phyloP scores from a whole-genome alignment of 2,329 filamentous ascomycete species.

The Cytospora piceicola region DNA sequence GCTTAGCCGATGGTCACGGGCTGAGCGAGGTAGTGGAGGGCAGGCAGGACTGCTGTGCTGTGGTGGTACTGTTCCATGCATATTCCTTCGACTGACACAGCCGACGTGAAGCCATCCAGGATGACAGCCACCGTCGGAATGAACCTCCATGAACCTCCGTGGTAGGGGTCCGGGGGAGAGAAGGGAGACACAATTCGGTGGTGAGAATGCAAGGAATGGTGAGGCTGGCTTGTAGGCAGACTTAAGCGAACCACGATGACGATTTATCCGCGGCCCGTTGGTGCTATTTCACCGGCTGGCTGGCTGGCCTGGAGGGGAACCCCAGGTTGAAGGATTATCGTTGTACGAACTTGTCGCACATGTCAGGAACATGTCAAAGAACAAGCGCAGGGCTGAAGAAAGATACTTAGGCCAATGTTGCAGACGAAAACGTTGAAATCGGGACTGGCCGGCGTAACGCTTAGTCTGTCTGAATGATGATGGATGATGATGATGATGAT shows the following conservation, averaged over 20 bases:
- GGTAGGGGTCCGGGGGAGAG: background rate
- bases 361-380: slow-evolving; percentile 6
- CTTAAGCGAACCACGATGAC: background rate
- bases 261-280: slow-evolving; percentile 13
- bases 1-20: background rate
- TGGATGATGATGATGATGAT: no score
- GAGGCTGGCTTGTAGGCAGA: slow-evolving; percentile 19
- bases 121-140: background rate
- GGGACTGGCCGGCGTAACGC: background rate
- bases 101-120: slow-evolving; percentile 8
- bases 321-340: background rate
- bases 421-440: slow-evolving; percentile 21
- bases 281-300: no score
- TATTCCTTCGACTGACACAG: slow-evolving; percentile 27
- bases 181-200: background rate
- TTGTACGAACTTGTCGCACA: slow-evolving; percentile 5
- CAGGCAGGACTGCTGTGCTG: slow-evolving; percentile 12
- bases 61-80: slow-evolving; percentile 13
- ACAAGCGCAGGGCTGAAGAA: slow-evolving; percentile 20
- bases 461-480: no score
- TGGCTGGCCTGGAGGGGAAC: background rate
- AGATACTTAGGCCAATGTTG: background rate
- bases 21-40: slow-evolving; percentile 3
- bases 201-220: background rate
- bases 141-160: background rate